These are phyloP conservation scores for Corylus americana DNA, from an alignment of 306 rosid genomes.

Conservation along the genomic window DNA sequence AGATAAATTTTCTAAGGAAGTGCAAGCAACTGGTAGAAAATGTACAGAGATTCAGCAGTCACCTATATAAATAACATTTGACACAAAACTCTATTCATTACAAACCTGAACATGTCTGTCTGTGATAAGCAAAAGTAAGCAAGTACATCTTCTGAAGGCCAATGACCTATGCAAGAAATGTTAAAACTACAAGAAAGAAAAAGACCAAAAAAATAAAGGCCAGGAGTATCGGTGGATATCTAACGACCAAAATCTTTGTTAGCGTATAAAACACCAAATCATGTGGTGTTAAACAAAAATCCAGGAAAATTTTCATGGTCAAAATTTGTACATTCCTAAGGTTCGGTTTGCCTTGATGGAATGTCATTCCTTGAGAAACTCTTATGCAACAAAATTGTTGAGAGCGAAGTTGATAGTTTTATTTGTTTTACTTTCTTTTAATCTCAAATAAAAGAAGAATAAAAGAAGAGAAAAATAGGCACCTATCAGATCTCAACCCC, in stretches of 20 bases:
- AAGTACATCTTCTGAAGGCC: conserved; percentile 98
- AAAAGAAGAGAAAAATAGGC: no score
- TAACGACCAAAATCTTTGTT: background rate
- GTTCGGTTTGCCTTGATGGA: background rate
- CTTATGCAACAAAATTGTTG: background rate
- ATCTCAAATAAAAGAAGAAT: no score
- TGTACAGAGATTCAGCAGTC: conserved; percentile 10
- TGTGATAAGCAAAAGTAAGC: conserved; percentile 75
- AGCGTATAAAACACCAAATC: background rate
- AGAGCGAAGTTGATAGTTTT: background rate
- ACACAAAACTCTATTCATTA: background rate
- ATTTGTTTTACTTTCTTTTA: background rate
- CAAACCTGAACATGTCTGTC: conserved; percentile 68
- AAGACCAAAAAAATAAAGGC: background rate
- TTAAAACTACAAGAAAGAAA: conserved; percentile 7
- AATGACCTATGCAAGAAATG: conserved; percentile 65
- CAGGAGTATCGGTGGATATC: background rate
- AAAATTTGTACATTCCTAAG: background rate
- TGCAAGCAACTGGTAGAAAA: conserved; percentile 16
- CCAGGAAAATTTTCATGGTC: background rate
- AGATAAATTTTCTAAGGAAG: conserved; percentile 15
- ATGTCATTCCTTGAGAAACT: background rate
- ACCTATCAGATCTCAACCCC: no score
- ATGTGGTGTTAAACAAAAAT: background rate
- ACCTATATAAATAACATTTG: conserved; percentile 1